These are phyloP conservation scores for Gracilaria domingensis DNA, from an alignment of 23 red algal genomes.

Conservation along the genomic window DNA sequence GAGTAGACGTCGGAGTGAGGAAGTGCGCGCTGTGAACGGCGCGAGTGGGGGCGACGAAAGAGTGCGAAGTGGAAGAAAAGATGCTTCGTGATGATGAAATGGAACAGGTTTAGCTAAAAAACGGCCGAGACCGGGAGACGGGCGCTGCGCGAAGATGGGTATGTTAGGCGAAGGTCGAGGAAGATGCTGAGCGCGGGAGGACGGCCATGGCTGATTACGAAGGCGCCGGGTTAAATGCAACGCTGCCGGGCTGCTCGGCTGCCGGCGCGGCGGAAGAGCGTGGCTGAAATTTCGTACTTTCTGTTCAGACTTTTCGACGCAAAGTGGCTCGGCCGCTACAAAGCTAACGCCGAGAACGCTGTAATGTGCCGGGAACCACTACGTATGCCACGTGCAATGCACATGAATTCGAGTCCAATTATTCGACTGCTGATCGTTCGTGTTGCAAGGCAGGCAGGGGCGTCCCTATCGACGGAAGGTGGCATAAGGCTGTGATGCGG, in stretches of 20 bases:
- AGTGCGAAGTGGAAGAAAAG: background rate
- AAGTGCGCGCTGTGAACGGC: background rate
- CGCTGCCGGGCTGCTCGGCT: background rate
- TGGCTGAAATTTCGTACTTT: slow-evolving; percentile 1
- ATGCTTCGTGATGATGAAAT: background rate
- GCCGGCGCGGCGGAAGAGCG: background rate
- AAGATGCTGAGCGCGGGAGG: background rate
- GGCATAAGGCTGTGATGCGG: no score
- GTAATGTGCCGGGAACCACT: no score
- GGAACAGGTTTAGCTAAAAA: slow-evolving; percentile 7
- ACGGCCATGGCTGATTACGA: background rate
- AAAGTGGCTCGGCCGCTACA: background rate
- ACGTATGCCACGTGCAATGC: no score
- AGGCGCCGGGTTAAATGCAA: background rate
- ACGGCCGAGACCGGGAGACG: background rate
- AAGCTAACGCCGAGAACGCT: background rate
- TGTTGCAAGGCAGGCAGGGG: no score
- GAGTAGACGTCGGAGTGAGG: background rate
- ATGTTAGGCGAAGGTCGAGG: background rate
- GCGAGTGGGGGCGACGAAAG: background rate
- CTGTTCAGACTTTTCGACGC: background rate
- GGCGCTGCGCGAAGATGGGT: slow-evolving; percentile 28
- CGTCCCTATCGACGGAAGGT: no score
- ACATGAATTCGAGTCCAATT: no score
- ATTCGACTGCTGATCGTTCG: no score